Conservation (phyloP, 345 rosid genomes). For the Lumnitzera racemosa region DNA sequence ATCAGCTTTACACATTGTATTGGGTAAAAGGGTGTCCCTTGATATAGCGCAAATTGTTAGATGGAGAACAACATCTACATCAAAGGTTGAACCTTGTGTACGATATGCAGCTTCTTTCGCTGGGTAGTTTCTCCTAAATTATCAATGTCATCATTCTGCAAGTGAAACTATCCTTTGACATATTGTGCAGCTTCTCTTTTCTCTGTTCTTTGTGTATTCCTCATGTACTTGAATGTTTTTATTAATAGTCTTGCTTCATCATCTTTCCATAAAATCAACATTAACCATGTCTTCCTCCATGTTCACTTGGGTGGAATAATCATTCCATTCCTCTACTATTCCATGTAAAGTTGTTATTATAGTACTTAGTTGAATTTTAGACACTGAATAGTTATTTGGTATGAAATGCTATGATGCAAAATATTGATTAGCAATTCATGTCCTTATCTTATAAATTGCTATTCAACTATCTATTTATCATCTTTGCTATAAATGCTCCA, state of each 20-base stretch:
- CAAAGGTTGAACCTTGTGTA: slow-evolving; percentile 62
- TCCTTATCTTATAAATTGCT: no score
- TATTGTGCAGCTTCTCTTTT: neutral
- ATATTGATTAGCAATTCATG: no score
- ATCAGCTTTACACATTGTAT: slow-evolving; percentile 79
- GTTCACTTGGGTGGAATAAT: no score
- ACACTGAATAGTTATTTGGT: no score
- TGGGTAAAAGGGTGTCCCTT: slow-evolving; percentile 71
- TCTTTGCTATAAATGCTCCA: no score
- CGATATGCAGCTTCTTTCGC: slow-evolving; percentile 97
- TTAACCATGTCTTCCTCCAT: no score
- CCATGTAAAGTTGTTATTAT: no score
- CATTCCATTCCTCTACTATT: no score
- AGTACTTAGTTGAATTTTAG: no score
- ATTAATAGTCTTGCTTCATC: neutral
- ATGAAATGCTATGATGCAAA: no score
- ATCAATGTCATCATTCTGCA: slow-evolving; percentile 6
- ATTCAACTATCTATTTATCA: no score
- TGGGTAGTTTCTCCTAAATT: slow-evolving; percentile 52
- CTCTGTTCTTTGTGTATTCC: neutral
- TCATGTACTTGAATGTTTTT: neutral
- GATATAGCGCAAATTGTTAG: slow-evolving; percentile 94
- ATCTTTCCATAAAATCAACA: neutral
- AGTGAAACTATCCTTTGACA: slow-evolving; percentile 1
- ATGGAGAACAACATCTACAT: slow-evolving; percentile 63